A percentile compares a stretch with the other conserved stretches of the same genome.
Evolutionary conservation across 2,329 filamentous ascomycete genomes (phyloP).

Genomic region (Cordyceps tenuipes): DNA sequence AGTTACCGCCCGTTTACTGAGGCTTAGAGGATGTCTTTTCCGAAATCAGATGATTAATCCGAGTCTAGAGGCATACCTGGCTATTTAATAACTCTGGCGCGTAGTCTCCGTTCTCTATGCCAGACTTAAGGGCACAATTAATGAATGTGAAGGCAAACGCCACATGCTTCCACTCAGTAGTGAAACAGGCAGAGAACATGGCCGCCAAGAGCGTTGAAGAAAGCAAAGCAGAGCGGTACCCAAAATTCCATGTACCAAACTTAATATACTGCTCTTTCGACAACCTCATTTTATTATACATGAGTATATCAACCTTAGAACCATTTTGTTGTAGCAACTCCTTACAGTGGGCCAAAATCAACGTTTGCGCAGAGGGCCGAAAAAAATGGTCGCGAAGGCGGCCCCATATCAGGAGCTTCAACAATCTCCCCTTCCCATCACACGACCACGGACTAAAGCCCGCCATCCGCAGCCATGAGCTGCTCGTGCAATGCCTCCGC

Average conservation of each 20-base stretch:
- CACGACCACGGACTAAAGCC: not conserved
- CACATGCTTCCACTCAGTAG: no score
- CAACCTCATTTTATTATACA: not conserved
- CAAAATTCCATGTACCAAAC: no score
- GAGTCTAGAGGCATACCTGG: not conserved
- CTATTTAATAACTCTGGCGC: not conserved
- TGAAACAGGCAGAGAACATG: no score
- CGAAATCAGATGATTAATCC: not conserved
- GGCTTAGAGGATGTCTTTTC: not conserved
- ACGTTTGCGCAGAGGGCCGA: not conserved
- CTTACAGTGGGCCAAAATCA: not conserved
- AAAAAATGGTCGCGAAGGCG: slow-evolving; percentile 1
- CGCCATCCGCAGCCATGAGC: slow-evolving; percentile 29
- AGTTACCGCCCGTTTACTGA: not conserved
- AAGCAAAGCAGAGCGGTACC: no score
- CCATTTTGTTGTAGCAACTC: not conserved
- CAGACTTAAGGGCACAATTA: not conserved
- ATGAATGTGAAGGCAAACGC: not conserved
- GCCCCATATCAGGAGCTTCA: slow-evolving; percentile 1
- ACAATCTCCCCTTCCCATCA: slow-evolving; percentile 8
- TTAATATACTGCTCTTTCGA: no score
- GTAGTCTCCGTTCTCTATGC: not conserved
- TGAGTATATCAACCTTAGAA: not conserved
- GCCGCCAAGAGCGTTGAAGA: no score
- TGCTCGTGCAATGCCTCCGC: slow-evolving; percentile 40